Conservation (phyloP, 768 basidiomycete genomes). For the Lepiota venenata region DNA sequence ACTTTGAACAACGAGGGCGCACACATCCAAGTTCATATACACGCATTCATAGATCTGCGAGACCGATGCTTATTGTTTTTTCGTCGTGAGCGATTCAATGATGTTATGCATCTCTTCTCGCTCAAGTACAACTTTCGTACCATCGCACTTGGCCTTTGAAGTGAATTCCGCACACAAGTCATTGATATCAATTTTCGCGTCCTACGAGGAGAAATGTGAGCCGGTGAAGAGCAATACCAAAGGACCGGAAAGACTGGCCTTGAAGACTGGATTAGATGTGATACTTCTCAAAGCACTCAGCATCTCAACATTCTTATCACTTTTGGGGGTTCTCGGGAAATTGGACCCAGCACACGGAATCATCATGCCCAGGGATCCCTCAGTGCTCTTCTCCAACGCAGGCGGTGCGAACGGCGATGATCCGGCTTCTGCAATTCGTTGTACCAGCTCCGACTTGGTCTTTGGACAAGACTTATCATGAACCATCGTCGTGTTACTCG, state of each 20-base stretch:
- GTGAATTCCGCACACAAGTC: conserved; percentile 78
- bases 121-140: conserved; percentile 77
- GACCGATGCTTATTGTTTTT: conserved; percentile 15
- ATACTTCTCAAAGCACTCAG: conserved; percentile 78
- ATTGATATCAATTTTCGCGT: conserved; percentile 73
- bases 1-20: background rate
- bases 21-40: background rate
- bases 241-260: conserved; percentile 41
- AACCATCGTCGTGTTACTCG: background rate
- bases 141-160: conserved; percentile 80
- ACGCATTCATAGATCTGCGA: background rate
- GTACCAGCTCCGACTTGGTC: conserved; percentile 29
- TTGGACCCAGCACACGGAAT: conserved; percentile 65
- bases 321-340: conserved; percentile 67
- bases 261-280: conserved; percentile 70
- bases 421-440: conserved; percentile 52
- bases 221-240: conserved; percentile 6
- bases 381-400: conserved; percentile 39
- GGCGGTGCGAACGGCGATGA: conserved; percentile 53
- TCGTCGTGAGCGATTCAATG: conserved; percentile 36
- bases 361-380: conserved; percentile 43
- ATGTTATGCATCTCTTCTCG: conserved; percentile 48
- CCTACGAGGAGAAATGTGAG: conserved; percentile 12
- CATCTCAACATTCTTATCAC: conserved; percentile 73
- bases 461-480: conserved; percentile 19